Evolutionary conservation across 2,329 filamentous ascomycete species (phyloP).

Genomic region (Zarea fungicola): DNA sequence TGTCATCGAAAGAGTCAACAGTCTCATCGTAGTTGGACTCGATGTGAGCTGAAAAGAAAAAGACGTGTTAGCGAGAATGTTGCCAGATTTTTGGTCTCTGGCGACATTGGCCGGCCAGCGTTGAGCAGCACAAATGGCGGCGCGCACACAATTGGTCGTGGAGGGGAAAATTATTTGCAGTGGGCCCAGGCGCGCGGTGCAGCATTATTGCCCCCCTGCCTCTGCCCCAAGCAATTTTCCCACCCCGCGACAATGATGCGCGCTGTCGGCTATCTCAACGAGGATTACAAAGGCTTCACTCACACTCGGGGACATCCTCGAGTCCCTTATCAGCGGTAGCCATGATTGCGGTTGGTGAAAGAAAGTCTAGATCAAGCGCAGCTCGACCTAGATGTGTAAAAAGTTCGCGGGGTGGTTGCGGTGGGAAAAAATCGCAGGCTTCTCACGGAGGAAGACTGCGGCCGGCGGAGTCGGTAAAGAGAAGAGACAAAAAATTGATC

Average conservation of each 20-base stretch:
- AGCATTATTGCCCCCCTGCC: neutral
- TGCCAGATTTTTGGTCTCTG: neutral
- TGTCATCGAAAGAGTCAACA: slow-evolving; percentile 97
- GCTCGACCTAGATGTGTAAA: slow-evolving; percentile 63
- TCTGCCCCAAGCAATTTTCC: slow-evolving; percentile 7
- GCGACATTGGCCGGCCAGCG: neutral
- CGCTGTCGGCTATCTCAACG: neutral
- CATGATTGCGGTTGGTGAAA: slow-evolving; percentile 75
- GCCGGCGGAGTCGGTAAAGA: slow-evolving; percentile 16
- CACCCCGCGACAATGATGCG: slow-evolving; percentile 9
- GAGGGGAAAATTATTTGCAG: slow-evolving; percentile 11
- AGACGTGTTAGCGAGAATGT: slow-evolving; percentile 16
- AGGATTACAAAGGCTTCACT: slow-evolving; percentile 36
- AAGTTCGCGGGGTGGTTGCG: slow-evolving; percentile 35
- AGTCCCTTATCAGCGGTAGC: slow-evolving; percentile 97
- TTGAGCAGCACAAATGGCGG: slow-evolving; percentile 5
- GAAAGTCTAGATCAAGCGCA: slow-evolving; percentile 68
- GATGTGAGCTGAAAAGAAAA: slow-evolving; percentile 75
- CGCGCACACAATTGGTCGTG: slow-evolving; percentile 5
- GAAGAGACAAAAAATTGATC: slow-evolving; percentile 26
- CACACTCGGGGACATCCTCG: slow-evolving; percentile 95
- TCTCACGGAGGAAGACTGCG: slow-evolving; percentile 30
- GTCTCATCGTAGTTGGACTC: slow-evolving; percentile 99
- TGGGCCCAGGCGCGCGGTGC: neutral
- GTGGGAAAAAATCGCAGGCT: slow-evolving; percentile 33